A percentile compares a stretch with the other conserved stretches of the same genome.
phyloP scores from a whole-genome alignment of 768 basidiomycete species.

The Xerocomellus chrysenteron region DNA sequence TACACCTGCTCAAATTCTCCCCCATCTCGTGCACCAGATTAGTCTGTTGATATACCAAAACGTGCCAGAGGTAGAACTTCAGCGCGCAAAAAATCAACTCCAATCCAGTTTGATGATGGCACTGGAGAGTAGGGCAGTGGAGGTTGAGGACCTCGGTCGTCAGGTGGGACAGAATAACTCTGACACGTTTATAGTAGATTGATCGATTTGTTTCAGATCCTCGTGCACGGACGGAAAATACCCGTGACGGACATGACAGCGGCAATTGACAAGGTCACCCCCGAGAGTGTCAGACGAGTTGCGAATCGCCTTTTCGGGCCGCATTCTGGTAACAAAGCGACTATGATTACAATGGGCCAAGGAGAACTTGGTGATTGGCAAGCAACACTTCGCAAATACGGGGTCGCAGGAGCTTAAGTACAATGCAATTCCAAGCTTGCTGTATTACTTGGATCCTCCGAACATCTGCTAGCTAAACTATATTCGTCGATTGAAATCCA shows the following conservation, averaged over 20 bases:
- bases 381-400: slow-evolving; percentile 66
- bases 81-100: slow-evolving; percentile 92
- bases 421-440: background rate
- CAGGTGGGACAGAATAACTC: slow-evolving; percentile 51
- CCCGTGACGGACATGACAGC: slow-evolving; percentile 89
- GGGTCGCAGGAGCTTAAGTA: slow-evolving; percentile 43
- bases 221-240: slow-evolving; percentile 84
- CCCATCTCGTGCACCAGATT: slow-evolving; percentile 86
- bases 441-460: background rate
- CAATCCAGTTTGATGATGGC: slow-evolving; percentile 94
- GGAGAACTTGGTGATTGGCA: slow-evolving; percentile 72
- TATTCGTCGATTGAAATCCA: background rate
- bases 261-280: slow-evolving; percentile 74
- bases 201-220: slow-evolving; percentile 46
- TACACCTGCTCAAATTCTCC: slow-evolving; percentile 69
- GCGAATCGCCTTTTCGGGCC: slow-evolving; percentile 75
- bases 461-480: background rate
- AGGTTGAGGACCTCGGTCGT: slow-evolving; percentile 88
- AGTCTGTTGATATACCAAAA: slow-evolving; percentile 73
- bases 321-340: slow-evolving; percentile 60
- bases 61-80: slow-evolving; percentile 67
- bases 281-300: slow-evolving; percentile 70
- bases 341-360: slow-evolving; percentile 81
- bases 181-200: background rate
- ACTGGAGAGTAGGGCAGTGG: slow-evolving; percentile 79